Evolutionary conservation across 106 monocot genomes (phyloP).

Genomic region (Triglochin maritima): DNA sequence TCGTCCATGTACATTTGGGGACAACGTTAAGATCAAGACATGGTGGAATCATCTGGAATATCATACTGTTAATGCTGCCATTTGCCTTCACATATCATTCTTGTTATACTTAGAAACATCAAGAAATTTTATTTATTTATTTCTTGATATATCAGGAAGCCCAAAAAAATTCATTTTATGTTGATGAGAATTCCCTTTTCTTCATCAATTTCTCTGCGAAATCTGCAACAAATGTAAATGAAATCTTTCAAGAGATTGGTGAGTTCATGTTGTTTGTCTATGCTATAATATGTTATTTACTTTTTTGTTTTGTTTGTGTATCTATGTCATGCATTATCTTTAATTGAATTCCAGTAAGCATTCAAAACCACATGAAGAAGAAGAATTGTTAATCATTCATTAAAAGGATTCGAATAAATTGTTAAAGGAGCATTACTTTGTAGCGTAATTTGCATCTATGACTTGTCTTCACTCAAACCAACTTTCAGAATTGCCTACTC

Average conservation of each 20-base stretch:
- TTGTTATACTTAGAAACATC: not conserved
- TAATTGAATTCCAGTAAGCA: too few relatives aligned
- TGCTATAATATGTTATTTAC: too few relatives aligned
- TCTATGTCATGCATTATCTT: too few relatives aligned
- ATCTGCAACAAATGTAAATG: conserved; percentile 48
- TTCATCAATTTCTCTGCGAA: conserved; percentile 72
- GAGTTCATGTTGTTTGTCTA: not conserved
- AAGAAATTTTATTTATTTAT: not conserved
- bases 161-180: conserved; percentile 56
- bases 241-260: conserved; percentile 60
- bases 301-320: too few relatives aligned
- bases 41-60: not conserved
- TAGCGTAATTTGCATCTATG: not conserved
- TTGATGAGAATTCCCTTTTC: conserved; percentile 48
- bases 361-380: too few relatives aligned
- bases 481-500: not conserved
- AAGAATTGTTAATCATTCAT: too few relatives aligned
- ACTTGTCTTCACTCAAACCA: not conserved
- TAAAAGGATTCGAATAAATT: not conserved
- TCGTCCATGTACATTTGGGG: not conserved
- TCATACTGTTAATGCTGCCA: not conserved
- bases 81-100: not conserved
- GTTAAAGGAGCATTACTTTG: not conserved
- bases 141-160: conserved; percentile 31
- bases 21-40: too few relatives aligned